Conservation (phyloP, 441 rosid species). For the Euphorbia corollata region DNA sequence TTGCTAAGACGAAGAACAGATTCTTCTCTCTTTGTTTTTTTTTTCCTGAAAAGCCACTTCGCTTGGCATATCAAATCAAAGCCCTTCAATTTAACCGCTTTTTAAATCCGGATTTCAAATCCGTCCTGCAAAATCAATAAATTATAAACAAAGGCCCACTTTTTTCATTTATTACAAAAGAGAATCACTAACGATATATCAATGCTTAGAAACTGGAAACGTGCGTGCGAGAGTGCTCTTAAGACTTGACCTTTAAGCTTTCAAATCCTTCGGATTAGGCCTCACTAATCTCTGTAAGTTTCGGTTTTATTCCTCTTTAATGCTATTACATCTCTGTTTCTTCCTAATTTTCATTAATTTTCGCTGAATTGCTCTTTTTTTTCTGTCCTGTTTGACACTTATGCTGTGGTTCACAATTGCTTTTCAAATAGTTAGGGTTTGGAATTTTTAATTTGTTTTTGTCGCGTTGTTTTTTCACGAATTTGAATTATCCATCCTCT, state of each 20-base stretch:
- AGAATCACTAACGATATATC: conserved; percentile 16
- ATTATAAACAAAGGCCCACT: background rate
- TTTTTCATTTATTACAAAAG: background rate
- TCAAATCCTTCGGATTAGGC: conserved; percentile 6
- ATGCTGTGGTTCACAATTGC: background rate
- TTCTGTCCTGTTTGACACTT: background rate
- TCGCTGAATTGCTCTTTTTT: background rate
- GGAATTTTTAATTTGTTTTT: background rate
- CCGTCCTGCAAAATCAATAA: conserved; percentile 32
- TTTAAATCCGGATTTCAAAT: conserved; percentile 65
- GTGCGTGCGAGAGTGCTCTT: background rate
- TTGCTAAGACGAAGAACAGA: too few relatives aligned
- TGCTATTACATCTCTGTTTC: background rate
- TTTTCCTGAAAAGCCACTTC: conserved; percentile 7
- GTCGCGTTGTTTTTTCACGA: background rate
- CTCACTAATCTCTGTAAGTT: conserved; percentile 24
- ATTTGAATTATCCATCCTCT: background rate
- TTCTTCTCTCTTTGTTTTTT: too few relatives aligned
- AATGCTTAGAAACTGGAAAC: conserved; percentile 7
- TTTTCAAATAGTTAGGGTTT: conserved; percentile 5
- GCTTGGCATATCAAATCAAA: conserved; percentile 18
- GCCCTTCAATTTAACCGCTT: conserved; percentile 38
- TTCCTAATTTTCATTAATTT: conserved; percentile 1
- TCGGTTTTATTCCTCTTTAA: background rate
- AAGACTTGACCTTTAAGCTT: conserved; percentile 7